A percentile compares a stretch with the other conserved stretches of the same genome.
Conservation (phyloP, 2,329 filamentous ascomycete genomes). For the Fusarium sp. region DNA sequence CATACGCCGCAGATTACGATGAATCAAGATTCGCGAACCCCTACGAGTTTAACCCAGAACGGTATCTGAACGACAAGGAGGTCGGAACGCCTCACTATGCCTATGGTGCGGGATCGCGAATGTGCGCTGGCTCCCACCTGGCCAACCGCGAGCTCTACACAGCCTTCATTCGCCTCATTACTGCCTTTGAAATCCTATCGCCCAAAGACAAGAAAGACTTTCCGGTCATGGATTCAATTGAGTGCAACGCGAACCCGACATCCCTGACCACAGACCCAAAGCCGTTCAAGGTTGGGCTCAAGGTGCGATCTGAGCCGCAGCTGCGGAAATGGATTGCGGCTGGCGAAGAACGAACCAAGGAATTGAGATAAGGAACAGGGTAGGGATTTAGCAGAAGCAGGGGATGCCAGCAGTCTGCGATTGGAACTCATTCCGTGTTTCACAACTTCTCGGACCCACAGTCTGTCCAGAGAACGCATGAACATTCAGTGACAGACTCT, state of each 20-base stretch:
- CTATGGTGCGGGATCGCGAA: constrained; percentile 73
- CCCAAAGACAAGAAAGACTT: constrained; percentile 60
- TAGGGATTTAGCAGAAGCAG: constrained; percentile 13
- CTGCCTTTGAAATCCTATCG: constrained; percentile 67
- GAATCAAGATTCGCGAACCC: constrained; percentile 75
- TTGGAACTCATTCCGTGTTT: no score
- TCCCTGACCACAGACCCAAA: constrained; percentile 72
- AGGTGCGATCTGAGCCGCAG: constrained; percentile 59
- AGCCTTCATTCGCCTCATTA: constrained; percentile 70
- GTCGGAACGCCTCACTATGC: constrained; percentile 71
- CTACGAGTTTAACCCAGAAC: constrained; percentile 74
- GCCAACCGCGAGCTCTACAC: constrained; percentile 74
- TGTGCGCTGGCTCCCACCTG: constrained; percentile 74
- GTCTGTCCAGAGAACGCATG: no score
- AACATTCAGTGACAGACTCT: no score
- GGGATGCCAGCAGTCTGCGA: not conserved
- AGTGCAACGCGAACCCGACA: constrained; percentile 69
- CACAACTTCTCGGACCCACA: no score
- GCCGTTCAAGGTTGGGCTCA: constrained; percentile 65
- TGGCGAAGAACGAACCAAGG: constrained; percentile 65
- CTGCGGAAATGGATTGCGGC: constrained; percentile 66
- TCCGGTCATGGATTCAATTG: constrained; percentile 68
- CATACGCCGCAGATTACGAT: constrained; percentile 82
- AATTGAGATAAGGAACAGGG: constrained; percentile 43
- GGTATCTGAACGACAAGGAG: constrained; percentile 71